These are phyloP conservation scores for Mallotus repandus DNA, from an alignment of 441 rosid genomes.

Conservation along the genomic window DNA sequence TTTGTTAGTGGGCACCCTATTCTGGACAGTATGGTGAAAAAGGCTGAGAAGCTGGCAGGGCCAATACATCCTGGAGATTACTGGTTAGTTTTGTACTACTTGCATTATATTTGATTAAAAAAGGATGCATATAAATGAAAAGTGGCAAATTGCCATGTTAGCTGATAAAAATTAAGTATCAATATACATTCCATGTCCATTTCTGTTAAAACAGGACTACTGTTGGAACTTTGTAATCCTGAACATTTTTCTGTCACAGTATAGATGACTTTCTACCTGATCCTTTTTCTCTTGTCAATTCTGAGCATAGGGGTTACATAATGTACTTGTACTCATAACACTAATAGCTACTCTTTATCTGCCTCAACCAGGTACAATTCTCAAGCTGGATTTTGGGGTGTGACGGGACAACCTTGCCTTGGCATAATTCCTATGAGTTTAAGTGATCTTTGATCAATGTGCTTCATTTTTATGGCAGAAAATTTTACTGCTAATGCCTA, in stretches of 20 bases:
- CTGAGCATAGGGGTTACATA: not conserved
- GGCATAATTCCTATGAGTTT: slow-evolving; percentile 89
- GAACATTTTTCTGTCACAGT: not conserved
- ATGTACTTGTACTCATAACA: not conserved
- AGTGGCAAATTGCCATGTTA: not conserved
- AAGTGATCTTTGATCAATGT: slow-evolving; percentile 3
- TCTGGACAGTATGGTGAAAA: slow-evolving; percentile 50
- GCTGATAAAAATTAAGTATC: not conserved
- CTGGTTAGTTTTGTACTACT: slow-evolving; percentile 47
- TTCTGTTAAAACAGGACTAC: not conserved
- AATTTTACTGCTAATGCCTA: not conserved
- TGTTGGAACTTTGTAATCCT: not conserved
- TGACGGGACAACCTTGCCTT: slow-evolving; percentile 64
- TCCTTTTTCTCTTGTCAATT: not conserved
- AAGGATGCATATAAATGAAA: not conserved
- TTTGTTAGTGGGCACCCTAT: slow-evolving; percentile 66
- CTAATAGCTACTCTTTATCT: slow-evolving; percentile 1
- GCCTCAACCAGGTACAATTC: slow-evolving; percentile 66
- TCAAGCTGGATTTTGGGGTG: slow-evolving; percentile 92
- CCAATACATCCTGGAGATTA: slow-evolving; percentile 79
- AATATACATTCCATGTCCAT: not conserved
- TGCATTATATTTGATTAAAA: too few species aligned
- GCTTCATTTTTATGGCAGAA: not conserved
- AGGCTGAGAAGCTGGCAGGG: slow-evolving; percentile 85
- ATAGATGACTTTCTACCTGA: not conserved